Percentiles rank a stretch among this genome's conserved stretches.
These are phyloP conservation scores for Daldinia vernicosa DNA, from an alignment of 495 filamentous ascomycete genomes.

Conservation along the genomic window DNA sequence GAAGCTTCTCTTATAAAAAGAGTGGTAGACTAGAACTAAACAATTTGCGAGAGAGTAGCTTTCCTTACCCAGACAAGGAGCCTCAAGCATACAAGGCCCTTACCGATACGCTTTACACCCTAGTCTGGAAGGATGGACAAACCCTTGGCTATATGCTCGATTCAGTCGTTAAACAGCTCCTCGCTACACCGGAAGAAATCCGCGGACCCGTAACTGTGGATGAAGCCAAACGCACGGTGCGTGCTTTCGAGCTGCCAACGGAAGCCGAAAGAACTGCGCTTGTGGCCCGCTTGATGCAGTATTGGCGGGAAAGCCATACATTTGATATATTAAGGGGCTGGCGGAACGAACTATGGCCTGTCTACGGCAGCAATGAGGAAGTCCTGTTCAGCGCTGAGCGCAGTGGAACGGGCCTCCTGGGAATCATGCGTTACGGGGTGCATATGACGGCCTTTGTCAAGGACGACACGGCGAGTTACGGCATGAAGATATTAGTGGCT, in stretches of 20 bases:
- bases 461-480: constrained; percentile 58
- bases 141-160: constrained; percentile 71
- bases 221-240: constrained; percentile 56
- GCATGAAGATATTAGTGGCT: constrained; percentile 85
- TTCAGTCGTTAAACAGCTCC: constrained; percentile 64
- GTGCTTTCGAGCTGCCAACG: constrained; percentile 57
- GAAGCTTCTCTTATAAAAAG: not conserved
- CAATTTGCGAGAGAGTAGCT: constrained; percentile 55
- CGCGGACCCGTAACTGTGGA: constrained; percentile 64
- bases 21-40: not conserved
- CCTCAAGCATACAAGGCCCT: constrained; percentile 59
- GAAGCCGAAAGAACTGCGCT: constrained; percentile 66
- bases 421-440: constrained; percentile 86
- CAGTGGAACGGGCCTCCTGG: constrained; percentile 80
- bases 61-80: constrained; percentile 70
- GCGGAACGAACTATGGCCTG: constrained; percentile 87
- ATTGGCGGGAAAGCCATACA: constrained; percentile 68
- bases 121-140: constrained; percentile 61
- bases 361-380: constrained; percentile 72
- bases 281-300: constrained; percentile 65
- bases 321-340: constrained; percentile 84
- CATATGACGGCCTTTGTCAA: constrained; percentile 83
- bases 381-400: constrained; percentile 82
- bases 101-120: constrained; percentile 61
- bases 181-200: constrained; percentile 55